Conservation (phyloP, 192 early-diverging fungal genomes). For the Blastocladiella britannica region DNA sequence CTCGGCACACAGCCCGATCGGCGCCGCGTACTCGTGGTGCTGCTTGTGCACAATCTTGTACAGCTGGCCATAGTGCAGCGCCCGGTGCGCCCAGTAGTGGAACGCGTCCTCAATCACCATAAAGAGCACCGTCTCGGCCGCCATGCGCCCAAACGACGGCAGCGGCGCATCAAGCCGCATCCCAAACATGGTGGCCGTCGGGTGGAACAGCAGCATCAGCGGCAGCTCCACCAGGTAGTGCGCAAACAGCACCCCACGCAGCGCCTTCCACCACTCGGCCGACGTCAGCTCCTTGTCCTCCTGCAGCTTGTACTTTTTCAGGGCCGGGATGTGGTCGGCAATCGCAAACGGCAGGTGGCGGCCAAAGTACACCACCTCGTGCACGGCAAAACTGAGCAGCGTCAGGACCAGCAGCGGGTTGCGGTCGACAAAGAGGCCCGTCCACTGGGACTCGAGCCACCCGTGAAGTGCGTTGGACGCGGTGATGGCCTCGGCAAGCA, state of each 20-base stretch:
- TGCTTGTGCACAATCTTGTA: conserved; percentile 87
- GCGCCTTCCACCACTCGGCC: conserved; percentile 49
- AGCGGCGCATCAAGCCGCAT: conserved; percentile 73
- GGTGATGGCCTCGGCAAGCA: too few relatives aligned
- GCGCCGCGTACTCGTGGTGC: conserved; percentile 79
- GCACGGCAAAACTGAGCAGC: conserved; percentile 55
- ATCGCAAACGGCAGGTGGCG: conserved; percentile 69
- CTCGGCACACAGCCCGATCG: conserved; percentile 71
- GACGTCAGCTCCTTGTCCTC: conserved; percentile 41
- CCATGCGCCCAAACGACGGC: conserved; percentile 47
- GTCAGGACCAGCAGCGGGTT: conserved; percentile 51
- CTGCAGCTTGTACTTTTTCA: conserved; percentile 84
- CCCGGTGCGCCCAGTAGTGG: conserved; percentile 78
- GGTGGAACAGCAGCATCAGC: conserved; percentile 74
- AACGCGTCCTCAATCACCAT: conserved; percentile 74
- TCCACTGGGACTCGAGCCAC: conserved; percentile 40
- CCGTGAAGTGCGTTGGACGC: too few relatives aligned
- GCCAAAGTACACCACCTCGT: conserved; percentile 84
- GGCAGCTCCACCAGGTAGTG: conserved; percentile 71
- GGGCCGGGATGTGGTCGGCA: conserved; percentile 64
- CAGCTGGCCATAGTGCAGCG: conserved; percentile 64
- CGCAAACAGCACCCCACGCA: conserved; percentile 42
- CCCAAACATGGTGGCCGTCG: conserved; percentile 56
- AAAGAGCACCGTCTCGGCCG: conserved; percentile 45
- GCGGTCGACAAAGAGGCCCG: conserved; percentile 38